Conservation (phyloP, 257 asterid genomes). For the Asclepias syriaca region DNA sequence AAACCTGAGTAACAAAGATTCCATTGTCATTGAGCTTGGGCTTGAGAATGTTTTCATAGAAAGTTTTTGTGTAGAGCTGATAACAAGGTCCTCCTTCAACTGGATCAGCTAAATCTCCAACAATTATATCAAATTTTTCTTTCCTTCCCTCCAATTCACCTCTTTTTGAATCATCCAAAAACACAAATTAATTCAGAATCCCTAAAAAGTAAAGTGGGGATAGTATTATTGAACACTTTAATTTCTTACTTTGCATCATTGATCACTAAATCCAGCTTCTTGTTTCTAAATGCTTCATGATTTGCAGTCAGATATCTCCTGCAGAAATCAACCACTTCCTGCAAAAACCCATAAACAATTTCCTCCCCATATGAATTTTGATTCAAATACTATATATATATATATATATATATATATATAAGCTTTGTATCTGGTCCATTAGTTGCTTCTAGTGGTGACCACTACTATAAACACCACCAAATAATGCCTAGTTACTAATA, state of each 20-base stretch:
- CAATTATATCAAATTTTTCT: slow-evolving; percentile 75
- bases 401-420: no score
- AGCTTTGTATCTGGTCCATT: neutral
- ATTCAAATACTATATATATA: no score
- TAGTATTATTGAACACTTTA: no score
- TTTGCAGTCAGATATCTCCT: slow-evolving; percentile 72
- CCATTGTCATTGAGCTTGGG: slow-evolving; percentile 74
- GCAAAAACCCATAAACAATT: slow-evolving; percentile 14
- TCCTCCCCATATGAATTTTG: no score
- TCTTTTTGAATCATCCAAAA: slow-evolving; percentile 24
- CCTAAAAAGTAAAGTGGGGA: no score
- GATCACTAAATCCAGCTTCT: slow-evolving; percentile 75
- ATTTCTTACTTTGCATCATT: slow-evolving; percentile 76
- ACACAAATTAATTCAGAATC: no score
- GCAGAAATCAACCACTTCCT: slow-evolving; percentile 96
- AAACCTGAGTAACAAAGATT: slow-evolving; percentile 88
- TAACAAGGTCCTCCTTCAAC: slow-evolving; percentile 98
- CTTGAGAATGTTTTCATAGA: slow-evolving; percentile 70
- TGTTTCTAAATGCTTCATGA: slow-evolving; percentile 67
- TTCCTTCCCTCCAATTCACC: slow-evolving; percentile 70
- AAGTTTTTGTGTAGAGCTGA: slow-evolving; percentile 81
- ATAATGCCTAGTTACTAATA: neutral
- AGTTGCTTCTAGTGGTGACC: neutral
- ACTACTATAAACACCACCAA: neutral
- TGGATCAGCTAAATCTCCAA: slow-evolving; percentile 97